Percentiles rank a stretch among this genome's conserved stretches.
Evolutionary conservation across 176 grass and related monocot genomes (phyloP).

Genomic region (Zoysia japonica): DNA sequence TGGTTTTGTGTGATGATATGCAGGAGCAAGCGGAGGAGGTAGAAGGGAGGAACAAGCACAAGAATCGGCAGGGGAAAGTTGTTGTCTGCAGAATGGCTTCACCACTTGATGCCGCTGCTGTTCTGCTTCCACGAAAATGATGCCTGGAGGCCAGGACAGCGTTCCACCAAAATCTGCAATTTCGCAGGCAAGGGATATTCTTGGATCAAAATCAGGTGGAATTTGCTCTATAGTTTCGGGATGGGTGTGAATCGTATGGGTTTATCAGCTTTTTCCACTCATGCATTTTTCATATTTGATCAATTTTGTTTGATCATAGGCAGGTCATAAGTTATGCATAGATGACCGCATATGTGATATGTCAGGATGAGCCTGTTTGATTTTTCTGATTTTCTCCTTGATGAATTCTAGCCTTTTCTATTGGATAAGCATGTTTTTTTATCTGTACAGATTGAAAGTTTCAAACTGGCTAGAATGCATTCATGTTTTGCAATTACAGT

Average conservation of each 20-base stretch:
- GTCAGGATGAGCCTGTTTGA: no score
- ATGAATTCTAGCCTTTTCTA: neutral
- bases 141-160: neutral
- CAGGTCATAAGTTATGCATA: neutral
- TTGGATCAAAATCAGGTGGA: constrained; percentile 3
- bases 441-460: constrained; percentile 11
- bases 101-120: constrained; percentile 17
- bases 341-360: neutral
- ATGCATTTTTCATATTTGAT: neutral
- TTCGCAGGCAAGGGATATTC: constrained; percentile 1
- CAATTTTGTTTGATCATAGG: neutral
- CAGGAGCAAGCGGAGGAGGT: neutral
- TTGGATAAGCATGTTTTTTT: neutral
- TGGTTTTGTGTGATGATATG: neutral
- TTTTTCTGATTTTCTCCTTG: neutral
- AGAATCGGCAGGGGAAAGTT: neutral
- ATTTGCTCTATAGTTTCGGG: neutral
- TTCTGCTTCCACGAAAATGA: constrained; percentile 29
- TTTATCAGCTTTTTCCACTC: constrained; percentile 9
- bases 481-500: neutral
- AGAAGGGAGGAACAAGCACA: neutral
- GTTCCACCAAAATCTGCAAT: neutral
- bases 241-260: neutral
- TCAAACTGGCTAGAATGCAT: constrained; percentile 13
- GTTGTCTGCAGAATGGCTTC: constrained; percentile 42